Base-by-base conservation (phyloP, 1,284 basidiomycete genomes). In the Puccinia novopanici region DNA sequence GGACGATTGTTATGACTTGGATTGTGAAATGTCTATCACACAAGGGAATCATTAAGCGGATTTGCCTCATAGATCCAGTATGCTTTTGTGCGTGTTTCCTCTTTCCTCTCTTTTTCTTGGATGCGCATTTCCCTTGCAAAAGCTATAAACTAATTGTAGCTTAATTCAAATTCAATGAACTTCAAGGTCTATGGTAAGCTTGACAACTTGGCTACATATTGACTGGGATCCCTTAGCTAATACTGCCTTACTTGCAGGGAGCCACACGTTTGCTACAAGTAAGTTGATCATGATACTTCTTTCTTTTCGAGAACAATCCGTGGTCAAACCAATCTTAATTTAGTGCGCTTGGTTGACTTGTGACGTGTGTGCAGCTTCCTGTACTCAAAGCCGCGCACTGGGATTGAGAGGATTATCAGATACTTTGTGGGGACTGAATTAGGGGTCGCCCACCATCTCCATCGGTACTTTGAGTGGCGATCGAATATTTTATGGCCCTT, bases 1-100 rank as follows among this genome's bases (percentile, higher is more conserved):
- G 85, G 48, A 84, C 84, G 4, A 83, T 85, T 19, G 82, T 84
- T 0, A 83, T 84, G 34, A 81, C 83, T 42, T 85, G 84, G 83
- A 81, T 85, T 15, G 77, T 85, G 75, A 85, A 85, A 73, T 82
- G 82, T 19, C 63, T 84, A 24, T 80, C 45, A 83, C 82, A 71
- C 74, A 82, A 10, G 82, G 54, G 54, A n/a, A 52, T 72, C 48
- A 72, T 72, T 40, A 79, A 79, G 50, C 65, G 67, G 40, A 68
- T 79, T 27, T 79, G 76, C 42, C 59, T 79, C 82, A 15, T 59
- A 63, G 40, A 83, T 82, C 55, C 83, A 83, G 79, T 82, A 84
- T 73, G 83, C 83, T 75, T 76, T 82, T 22, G 81, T 84, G 17
- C 82, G 85, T 83, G n/a, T 13, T 61, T 61, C 37, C 27, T 40